Conservation (phyloP, 2,329 filamentous ascomycete genomes). For the Aspergillus piperis region DNA sequence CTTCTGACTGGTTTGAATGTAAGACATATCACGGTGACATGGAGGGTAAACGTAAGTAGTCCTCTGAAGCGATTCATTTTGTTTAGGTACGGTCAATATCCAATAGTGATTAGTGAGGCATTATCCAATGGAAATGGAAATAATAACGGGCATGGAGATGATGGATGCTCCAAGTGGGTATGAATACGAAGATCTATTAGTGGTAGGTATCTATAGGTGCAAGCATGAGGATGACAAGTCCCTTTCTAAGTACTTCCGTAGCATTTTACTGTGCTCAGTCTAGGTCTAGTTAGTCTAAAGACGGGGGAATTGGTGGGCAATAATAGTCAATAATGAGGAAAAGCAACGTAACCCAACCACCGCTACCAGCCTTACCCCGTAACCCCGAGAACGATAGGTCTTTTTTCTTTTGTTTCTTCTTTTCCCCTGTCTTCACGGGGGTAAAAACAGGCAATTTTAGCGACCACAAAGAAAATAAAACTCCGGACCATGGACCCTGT, state of each 20-base stretch:
- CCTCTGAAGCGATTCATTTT: too few relatives aligned
- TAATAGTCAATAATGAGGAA: constrained; percentile 3
- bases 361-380: too few relatives aligned
- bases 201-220: background rate
- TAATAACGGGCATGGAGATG: background rate
- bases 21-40: constrained; percentile 9
- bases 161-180: constrained; percentile 3
- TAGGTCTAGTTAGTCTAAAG: background rate
- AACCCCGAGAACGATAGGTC: background rate
- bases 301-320: background rate
- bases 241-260: background rate
- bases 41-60: background rate
- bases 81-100: background rate
- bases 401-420: background rate
- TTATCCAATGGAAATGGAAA: background rate
- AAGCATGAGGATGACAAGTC: background rate
- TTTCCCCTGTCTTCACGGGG: background rate
- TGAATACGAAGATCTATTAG: background rate
- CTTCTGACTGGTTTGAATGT: background rate
- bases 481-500: background rate
- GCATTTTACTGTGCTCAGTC: background rate
- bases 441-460: background rate
- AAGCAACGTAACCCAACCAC: background rate
- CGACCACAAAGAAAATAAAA: background rate
- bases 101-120: too few relatives aligned